phyloP scores from a whole-genome alignment of 176 grass and related monocot species.

The sorghum (Sorghum bicolor) region DNA sequence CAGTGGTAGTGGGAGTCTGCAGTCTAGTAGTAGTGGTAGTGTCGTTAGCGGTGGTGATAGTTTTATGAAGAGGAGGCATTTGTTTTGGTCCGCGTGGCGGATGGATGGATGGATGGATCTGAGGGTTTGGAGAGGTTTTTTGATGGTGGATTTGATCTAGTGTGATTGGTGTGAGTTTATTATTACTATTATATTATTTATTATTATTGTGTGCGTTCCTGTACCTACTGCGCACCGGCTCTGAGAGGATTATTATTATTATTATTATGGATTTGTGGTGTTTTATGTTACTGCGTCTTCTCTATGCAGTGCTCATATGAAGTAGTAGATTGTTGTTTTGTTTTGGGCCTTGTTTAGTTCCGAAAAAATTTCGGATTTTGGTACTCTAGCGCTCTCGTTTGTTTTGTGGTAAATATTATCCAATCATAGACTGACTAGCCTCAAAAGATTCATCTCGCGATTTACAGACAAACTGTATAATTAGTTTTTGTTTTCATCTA shows the following conservation, averaged over 20 bases:
- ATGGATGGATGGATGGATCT: conserved; percentile 7
- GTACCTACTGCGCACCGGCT: background rate
- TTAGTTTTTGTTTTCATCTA: too few relatives aligned
- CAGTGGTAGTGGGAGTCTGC: background rate
- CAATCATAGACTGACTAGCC: too few relatives aligned
- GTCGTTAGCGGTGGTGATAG: background rate
- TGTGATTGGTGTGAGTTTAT: background rate
- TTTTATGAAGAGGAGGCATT: background rate
- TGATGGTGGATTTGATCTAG: background rate
- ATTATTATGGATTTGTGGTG: background rate
- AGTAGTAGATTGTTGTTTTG: background rate
- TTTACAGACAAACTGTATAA: too few relatives aligned
- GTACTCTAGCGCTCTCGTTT: too few relatives aligned
- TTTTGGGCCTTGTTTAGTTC: too few relatives aligned
- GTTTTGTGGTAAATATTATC: too few relatives aligned
- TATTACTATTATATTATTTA: background rate
- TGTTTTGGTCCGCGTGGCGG: background rate
- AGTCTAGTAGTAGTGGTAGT: background rate
- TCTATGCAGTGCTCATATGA: background rate
- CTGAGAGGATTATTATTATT: background rate
- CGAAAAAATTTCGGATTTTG: too few relatives aligned
- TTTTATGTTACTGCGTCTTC: background rate
- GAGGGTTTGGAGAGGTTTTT: background rate
- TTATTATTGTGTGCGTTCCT: background rate
- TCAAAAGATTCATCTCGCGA: too few relatives aligned